Conservation (phyloP, 2,329 filamentous ascomycete species). For the Fusarium guadeloupense region DNA sequence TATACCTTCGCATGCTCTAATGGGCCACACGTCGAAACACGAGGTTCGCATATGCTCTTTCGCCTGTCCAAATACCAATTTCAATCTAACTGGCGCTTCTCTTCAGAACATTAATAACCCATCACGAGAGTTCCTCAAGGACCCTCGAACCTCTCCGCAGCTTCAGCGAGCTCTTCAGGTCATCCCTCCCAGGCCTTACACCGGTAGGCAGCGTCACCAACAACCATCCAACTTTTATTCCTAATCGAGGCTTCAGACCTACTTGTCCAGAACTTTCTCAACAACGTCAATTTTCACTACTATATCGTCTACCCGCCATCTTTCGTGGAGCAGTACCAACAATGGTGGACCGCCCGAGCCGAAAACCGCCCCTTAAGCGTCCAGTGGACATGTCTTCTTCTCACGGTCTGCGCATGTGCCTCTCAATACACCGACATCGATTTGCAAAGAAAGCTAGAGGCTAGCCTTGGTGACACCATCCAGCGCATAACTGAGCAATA, state of each 20-base stretch:
- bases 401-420: constrained; percentile 52
- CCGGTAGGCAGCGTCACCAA: constrained; percentile 41
- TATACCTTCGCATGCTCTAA: constrained; percentile 47
- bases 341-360: constrained; percentile 48
- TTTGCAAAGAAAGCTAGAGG: constrained; percentile 45
- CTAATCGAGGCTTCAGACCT: constrained; percentile 43
- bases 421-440: constrained; percentile 47
- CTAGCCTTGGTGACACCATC: constrained; percentile 44
- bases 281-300: constrained; percentile 52
- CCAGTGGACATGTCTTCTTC: constrained; percentile 51
- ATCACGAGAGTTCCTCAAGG: constrained; percentile 37
- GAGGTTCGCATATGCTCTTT: constrained; percentile 37
- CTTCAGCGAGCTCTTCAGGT: constrained; percentile 46
- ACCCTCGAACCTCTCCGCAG: constrained; percentile 41
- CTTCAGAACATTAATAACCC: constrained; percentile 19
- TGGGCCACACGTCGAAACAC: constrained; percentile 37
- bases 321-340: constrained; percentile 50
- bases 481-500: constrained; percentile 46
- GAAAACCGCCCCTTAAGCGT: constrained; percentile 46
- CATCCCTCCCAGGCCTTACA: constrained; percentile 48
- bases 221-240: background rate
- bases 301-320: constrained; percentile 51
- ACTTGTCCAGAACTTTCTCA: constrained; percentile 51
- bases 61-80: background rate
- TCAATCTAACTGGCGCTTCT: constrained; percentile 2